A percentile compares a stretch with the other conserved stretches of the same genome.
Conservation (phyloP, 805 yeast genomes). For the Blastobotrys peoriensis region DNA sequence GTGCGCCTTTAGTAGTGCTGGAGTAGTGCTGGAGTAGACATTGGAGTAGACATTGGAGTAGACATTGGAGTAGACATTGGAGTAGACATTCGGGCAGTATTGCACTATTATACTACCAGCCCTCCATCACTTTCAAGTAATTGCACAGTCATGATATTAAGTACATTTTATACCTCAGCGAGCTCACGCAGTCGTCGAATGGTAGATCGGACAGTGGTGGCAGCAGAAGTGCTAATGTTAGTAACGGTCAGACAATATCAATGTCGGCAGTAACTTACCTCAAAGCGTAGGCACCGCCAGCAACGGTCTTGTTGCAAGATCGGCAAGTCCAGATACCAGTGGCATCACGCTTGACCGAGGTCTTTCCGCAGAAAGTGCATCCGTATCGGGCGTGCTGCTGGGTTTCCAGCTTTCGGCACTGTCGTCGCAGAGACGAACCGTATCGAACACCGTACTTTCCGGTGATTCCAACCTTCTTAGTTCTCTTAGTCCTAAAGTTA, state of each 20-base stretch:
- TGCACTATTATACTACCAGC: background rate
- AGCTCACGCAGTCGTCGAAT: slow-evolving; percentile 99
- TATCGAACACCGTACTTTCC: slow-evolving; percentile 99
- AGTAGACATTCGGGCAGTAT: background rate
- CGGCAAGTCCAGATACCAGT: slow-evolving; percentile 99
- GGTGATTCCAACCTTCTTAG: slow-evolving; percentile 99
- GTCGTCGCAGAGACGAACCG: slow-evolving; percentile 99
- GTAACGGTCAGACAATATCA: background rate
- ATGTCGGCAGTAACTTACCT: slow-evolving; percentile 34
- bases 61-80: background rate
- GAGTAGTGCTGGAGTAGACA: too few relatives aligned
- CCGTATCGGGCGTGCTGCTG: slow-evolving; percentile 99
- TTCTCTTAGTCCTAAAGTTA: slow-evolving; percentile 90
- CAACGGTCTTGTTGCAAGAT: slow-evolving; percentile 93
- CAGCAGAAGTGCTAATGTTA: slow-evolving; percentile 74
- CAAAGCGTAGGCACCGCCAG: slow-evolving; percentile 99
- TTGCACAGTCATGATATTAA: slow-evolving; percentile 3
- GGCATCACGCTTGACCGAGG: slow-evolving; percentile 94
- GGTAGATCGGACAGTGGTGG: slow-evolving; percentile 99
- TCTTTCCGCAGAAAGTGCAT: slow-evolving; percentile 99
- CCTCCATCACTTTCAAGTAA: too few relatives aligned
- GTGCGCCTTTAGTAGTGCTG: background rate
- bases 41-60: background rate
- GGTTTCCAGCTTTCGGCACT: slow-evolving; percentile 97
- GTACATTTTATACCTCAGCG: slow-evolving; percentile 84